Conservation (phyloP, 805 yeast species). For the Zygosaccharomyces siamensis region DNA sequence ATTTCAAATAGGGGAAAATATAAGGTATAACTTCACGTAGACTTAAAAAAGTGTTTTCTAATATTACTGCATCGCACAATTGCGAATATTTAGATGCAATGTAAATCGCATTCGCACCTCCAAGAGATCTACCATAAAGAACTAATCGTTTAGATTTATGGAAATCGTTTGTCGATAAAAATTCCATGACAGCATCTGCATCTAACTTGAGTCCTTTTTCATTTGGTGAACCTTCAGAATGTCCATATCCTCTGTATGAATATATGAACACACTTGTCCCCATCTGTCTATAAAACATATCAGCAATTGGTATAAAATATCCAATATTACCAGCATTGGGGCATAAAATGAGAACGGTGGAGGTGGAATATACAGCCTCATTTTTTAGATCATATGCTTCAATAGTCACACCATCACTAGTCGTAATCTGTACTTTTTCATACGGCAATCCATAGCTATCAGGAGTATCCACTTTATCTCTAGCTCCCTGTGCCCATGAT, state of each 20-base stretch:
- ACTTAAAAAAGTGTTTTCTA: constrained; percentile 84
- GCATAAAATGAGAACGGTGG: constrained; percentile 69
- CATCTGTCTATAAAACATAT: constrained; percentile 55
- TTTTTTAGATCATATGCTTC: constrained; percentile 51
- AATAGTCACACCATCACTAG: constrained; percentile 65
- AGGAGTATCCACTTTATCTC: constrained; percentile 69
- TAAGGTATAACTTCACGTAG: constrained; percentile 69
- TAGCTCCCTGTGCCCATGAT: constrained; percentile 69
- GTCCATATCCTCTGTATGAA: constrained; percentile 89
- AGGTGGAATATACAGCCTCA: constrained; percentile 36
- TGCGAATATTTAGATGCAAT: constrained; percentile 57
- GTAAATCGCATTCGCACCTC: constrained; percentile 91
- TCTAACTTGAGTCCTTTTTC: constrained; percentile 80
- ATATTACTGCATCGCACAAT: constrained; percentile 55
- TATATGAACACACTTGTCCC: constrained; percentile 76
- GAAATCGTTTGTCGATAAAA: constrained; percentile 48
- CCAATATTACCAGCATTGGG: constrained; percentile 98
- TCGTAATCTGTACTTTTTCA: constrained; percentile 53
- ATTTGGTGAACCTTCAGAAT: constrained; percentile 66
- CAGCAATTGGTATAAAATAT: constrained; percentile 75
- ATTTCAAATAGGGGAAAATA: constrained; percentile 62
- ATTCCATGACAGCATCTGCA: constrained; percentile 66
- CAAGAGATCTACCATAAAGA: constrained; percentile 84
- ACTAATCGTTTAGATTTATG: constrained; percentile 47
- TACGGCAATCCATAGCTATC: constrained; percentile 61